Conservation (phyloP, 2,329 filamentous ascomycete genomes). For the Fusarium sp. region DNA sequence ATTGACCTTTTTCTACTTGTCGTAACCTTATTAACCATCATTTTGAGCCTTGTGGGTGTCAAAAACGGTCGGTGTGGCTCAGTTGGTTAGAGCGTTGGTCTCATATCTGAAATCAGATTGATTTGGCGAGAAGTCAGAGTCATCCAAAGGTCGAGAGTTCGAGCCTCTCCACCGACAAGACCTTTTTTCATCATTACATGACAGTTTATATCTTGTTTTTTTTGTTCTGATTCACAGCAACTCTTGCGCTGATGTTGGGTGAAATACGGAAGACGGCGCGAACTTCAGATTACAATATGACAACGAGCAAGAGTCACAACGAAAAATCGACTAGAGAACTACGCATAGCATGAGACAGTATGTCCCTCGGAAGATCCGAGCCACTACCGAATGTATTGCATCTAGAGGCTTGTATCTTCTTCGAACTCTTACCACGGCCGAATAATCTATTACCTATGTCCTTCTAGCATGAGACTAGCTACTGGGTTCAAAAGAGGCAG, state of each 20-base stretch:
- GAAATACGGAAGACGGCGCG: background rate
- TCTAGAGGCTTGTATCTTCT: background rate
- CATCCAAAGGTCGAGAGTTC: slow-evolving; percentile 47
- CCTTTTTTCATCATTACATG: background rate
- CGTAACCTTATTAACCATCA: background rate
- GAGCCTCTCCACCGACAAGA: slow-evolving; percentile 43
- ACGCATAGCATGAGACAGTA: background rate
- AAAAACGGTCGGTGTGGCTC: slow-evolving; percentile 42
- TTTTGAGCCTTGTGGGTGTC: slow-evolving; percentile 1
- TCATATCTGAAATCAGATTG: slow-evolving; percentile 37
- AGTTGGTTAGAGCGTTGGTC: slow-evolving; percentile 47
- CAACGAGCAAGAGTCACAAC: background rate
- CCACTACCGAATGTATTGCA: background rate
- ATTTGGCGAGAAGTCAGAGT: slow-evolving; percentile 38
- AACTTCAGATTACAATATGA: background rate
- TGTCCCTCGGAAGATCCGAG: background rate
- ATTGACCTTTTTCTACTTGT: accelerated
- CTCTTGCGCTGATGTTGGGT: too few relatives aligned
- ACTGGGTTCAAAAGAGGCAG: background rate
- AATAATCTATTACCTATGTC: background rate
- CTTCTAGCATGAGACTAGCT: too few relatives aligned
- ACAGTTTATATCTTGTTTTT: background rate
- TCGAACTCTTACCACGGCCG: background rate
- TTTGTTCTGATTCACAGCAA: background rate
- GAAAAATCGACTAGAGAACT: background rate